Percentiles rank a stretch among this genome's conserved stretches.
Evolutionary conservation across 495 filamentous ascomycete genomes (phyloP).

Genomic region (Neurospora sublineolata): DNA sequence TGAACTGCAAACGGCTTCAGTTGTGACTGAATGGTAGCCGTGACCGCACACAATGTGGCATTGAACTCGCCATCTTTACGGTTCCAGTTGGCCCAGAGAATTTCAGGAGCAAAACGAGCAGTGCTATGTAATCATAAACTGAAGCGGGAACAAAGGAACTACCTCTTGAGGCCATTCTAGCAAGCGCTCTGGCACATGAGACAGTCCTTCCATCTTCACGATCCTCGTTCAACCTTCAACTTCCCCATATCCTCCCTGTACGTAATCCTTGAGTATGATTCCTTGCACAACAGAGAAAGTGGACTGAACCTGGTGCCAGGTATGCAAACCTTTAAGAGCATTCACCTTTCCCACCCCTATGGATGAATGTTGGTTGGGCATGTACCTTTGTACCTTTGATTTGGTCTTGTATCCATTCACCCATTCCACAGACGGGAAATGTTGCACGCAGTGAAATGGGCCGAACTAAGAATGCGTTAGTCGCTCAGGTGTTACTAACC

Average conservation of each 20-base stretch:
- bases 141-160: neutral
- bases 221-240: neutral
- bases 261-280: neutral
- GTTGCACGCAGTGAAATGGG: neutral
- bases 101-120: neutral
- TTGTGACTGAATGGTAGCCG: neutral
- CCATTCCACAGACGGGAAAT: neutral
- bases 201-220: neutral
- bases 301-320: neutral
- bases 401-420: neutral
- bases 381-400: neutral
- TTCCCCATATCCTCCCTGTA: neutral
- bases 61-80: neutral
- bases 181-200: neutral
- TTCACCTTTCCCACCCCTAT: neutral
- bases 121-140: neutral
- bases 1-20: neutral
- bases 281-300: neutral
- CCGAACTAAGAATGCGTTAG: neutral
- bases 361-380: neutral
- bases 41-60: neutral
- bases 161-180: neutral
- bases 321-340: neutral
- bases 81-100: neutral
- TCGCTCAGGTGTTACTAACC: neutral